Evolutionary conservation across 2,329 filamentous ascomycete genomes (phyloP), one percentile per base, ranked within the genome.

Genomic region (Diaporthe sp.): DNA sequence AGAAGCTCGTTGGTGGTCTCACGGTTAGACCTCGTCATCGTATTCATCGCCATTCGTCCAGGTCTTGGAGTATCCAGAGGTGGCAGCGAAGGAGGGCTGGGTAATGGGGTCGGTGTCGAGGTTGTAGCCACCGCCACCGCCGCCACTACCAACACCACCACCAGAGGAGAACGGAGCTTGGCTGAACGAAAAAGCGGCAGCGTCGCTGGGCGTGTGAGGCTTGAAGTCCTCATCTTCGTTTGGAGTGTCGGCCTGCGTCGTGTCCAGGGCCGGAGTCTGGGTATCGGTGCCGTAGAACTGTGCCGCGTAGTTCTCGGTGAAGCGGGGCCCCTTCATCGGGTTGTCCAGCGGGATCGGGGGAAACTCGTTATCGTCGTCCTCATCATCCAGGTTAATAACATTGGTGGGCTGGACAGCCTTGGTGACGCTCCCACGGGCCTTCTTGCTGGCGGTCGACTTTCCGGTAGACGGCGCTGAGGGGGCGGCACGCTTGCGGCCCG

Each of bases 201-300:
- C 42, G 42, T 76, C 60, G 47, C 22, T 57, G 31, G 71, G 65
- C 3, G 60, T 68, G 13, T 65, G 44, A 4, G 51, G 74, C 70
- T 77, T 74, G 53, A 73, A 58, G 39, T 53, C 65, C 17, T 74
- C 65, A 22, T 68, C 44, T 34, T 75, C 75, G 22, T 70, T 72
- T 4, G 78, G 77, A 5, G 78, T 78, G n/a, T 78, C 72, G 42
- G 72, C 63, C 72, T 78, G 77, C 57, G 77, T 79, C 53, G 78
- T 58, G 34, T 79, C 78, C 34, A 78, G 60, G 47, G 74, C 47
- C 13, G 71, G 58, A n/a, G 47, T 28, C 47, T 51, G 44, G 31
- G 44, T 25, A 28, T 72, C 71, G 47, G n/a, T 42, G 34, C 37
- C 28, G 12, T 7, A 34, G 58, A 61, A 61, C 47, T 51, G 44